Base-by-base conservation (phyloP, 225 moss, liverwort and hornwort species). In the Pseudisothecium myosuroides region DNA sequence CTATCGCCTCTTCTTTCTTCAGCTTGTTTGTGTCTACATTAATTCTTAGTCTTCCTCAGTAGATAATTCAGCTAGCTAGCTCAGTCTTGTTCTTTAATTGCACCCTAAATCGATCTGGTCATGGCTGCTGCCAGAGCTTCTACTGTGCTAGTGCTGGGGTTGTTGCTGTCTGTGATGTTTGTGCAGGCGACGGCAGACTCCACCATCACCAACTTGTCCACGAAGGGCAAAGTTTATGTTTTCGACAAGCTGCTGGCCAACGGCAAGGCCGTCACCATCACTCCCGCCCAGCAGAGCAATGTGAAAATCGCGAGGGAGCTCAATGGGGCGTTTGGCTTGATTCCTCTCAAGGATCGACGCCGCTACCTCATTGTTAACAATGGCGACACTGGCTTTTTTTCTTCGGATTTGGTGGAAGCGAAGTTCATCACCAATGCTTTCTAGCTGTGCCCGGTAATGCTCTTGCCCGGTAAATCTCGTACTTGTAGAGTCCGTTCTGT, bases 201-300 rank as follows among this genome's bases (percentile, higher is more conserved):
- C 89, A 89, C 85, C 79, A 80, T 89, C 85, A 66, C 89, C 85
- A 89, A 89, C 79, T 60, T 85, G 32, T 85, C 85, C 80, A 89
- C 89, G n/a, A 60, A 59, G 50, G 61, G 89, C 62, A 85, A 80
- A n/a, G 39, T 89, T 1, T 89, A 79, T 7, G 79, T 89, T 2
- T 69, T 60, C 89, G 89, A 89, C 89, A 85, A 89, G 80, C n/a
- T 68, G 32, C 28, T 85, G 39, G 22, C 69, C 32, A 89, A 50
- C 71, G 89, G 71, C 59, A 79, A 85, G 89, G 0, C 10, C n/a
- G 69, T 79, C 39, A 79, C 78, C 39, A 22, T 85, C 58, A 11
- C 5, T 2, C 37, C 60, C 14, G 59, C 69, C 29, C 28, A 89
- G 61, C 49, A 29, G 89, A 39, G 60, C 60, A 69, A 32, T 15